Conservation (phyloP, 352 stramenopile genomes). For the Phytophthora syringae region DNA sequence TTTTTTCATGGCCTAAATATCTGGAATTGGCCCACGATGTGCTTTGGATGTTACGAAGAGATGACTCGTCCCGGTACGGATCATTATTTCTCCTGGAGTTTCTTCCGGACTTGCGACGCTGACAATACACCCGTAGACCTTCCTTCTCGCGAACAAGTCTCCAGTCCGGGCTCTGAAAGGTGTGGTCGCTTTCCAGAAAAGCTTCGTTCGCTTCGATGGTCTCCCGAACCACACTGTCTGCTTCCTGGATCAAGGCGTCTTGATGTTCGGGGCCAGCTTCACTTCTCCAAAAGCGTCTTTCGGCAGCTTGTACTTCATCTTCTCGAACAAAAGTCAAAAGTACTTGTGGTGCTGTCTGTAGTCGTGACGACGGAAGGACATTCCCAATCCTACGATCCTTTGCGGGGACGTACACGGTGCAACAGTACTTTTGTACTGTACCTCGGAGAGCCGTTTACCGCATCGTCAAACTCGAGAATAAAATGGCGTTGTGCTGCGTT, state of each 20-base stretch:
- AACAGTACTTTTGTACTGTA: no score
- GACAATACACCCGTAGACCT: constrained; percentile 36
- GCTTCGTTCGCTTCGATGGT: constrained; percentile 44
- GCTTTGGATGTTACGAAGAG: constrained; percentile 21
- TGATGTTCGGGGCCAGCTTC: no score
- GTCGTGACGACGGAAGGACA: not conserved
- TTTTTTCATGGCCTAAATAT: not conserved
- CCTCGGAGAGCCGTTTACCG: not conserved
- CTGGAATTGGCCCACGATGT: not conserved
- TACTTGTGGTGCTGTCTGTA: not conserved
- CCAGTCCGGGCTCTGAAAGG: constrained; percentile 40
- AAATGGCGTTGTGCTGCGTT: not conserved
- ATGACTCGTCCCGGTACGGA: no score
- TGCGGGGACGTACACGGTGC: not conserved
- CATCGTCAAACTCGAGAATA: not conserved
- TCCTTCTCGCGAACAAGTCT: constrained; percentile 41
- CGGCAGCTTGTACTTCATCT: not conserved
- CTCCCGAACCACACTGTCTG: constrained; percentile 46
- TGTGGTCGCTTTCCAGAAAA: constrained; percentile 28
- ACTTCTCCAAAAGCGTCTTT: no score
- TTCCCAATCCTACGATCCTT: not conserved
- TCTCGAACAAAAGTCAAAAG: not conserved
- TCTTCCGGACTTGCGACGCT: constrained; percentile 7
- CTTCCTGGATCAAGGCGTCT: constrained; percentile 41
- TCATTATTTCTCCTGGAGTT: not conserved